Evolutionary conservation across 352 stramenopile species (phyloP), one percentile per base, ranked within the genome.

Genomic region (Thalassiosira livingstoniorum): DNA sequence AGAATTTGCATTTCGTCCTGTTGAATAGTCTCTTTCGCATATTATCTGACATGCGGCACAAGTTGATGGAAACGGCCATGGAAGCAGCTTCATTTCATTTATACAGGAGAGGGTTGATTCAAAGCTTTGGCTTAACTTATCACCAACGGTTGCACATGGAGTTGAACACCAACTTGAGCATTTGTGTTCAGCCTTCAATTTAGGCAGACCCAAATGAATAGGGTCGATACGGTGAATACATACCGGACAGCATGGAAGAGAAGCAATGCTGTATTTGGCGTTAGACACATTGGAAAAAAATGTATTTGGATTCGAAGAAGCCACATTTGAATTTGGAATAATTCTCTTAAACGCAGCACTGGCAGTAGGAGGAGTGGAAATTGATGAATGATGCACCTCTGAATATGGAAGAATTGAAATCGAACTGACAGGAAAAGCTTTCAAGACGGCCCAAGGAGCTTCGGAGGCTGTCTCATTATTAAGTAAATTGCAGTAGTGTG

Each of bases 161-260:
- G 23, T 68, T 5, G 71, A 80, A 71, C 90, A 94, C 70, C 83
- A 88, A 47, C 78, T 79, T 23, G 82, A 91, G 75, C 90, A 94
- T 58, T 87, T 75, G 35, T 92, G 80, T 15, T 88, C 42, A 39
- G 82, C 80, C 10, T 66, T 71, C 13, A 89, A 79, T 31, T 75
- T 58, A n/a, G 83, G 86, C 27, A 92, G 63, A 47, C 88, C 88
- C 18, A 94, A 67, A 60, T 77, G 64, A 31, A 57, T 57, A 29
- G 88, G 87, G 55, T 92, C 80, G 23, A 94, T 93, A 0, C 86
- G 75, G 83, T 92, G 80, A 1, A 93, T 63, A 64, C 90, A 94
- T 29, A 94, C 88, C 11, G 90, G 81, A 70, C 90, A 94, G 34
- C 78, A 80, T 13, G 90, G 88, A 57, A 94, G 87, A 43, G 71